A percentile compares a stretch with the other conserved stretches of the same genome.
These are phyloP conservation scores for Bipolaris oryzae DNA, from an alignment of 2,329 filamentous ascomycete species.

Conservation along the genomic window DNA sequence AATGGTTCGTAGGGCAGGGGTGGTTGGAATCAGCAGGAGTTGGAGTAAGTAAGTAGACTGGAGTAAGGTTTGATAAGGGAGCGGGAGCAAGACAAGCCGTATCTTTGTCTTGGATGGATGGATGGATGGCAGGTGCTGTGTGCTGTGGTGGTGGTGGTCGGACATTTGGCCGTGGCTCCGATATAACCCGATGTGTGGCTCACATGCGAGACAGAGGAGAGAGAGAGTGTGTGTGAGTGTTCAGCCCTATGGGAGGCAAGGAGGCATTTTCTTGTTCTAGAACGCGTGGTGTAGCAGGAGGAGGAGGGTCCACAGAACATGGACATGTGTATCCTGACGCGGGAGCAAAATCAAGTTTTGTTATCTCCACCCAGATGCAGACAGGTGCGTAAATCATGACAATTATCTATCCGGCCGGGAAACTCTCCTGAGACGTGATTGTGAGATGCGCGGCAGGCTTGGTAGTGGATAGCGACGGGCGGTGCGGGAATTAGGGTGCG, in stretches of 20 bases:
- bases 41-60: neutral
- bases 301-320: neutral
- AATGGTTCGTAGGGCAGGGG: constrained; percentile 13
- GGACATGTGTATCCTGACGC: neutral
- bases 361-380: constrained; percentile 12
- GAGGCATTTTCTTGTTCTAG: constrained; percentile 7
- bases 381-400: constrained; percentile 4
- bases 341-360: constrained; percentile 15
- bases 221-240: neutral
- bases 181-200: constrained; percentile 18
- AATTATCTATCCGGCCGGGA: constrained; percentile 10
- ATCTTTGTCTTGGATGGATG: neutral
- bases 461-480: constrained; percentile 2
- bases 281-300: neutral
- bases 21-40: neutral
- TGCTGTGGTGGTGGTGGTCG: neutral
- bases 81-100: too few relatives aligned
- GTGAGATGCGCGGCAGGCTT: neutral
- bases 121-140: neutral
- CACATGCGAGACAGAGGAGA: constrained; percentile 12
- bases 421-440: neutral
- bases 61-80: too few relatives aligned
- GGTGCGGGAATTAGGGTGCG: constrained; percentile 9
- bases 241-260: constrained; percentile 25
- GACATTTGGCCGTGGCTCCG: constrained; percentile 8